Conservation (phyloP, 2,329 filamentous ascomycete genomes). For the Sclerotinia spermophila region DNA sequence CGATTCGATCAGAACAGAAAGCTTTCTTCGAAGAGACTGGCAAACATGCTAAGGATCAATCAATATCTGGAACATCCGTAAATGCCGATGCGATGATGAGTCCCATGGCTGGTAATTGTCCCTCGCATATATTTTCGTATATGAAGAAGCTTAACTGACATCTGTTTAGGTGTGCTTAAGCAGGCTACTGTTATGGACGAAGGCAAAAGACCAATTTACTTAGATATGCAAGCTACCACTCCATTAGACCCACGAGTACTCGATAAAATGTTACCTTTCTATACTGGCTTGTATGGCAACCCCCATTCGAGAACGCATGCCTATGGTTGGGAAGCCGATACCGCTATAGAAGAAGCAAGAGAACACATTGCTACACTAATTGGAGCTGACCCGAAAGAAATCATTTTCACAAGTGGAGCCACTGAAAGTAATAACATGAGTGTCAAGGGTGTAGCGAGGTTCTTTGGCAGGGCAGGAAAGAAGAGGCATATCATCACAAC, state of each 20-base stretch:
- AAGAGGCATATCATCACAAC: slow-evolving; percentile 98
- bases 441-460: slow-evolving; percentile 94
- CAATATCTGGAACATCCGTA: slow-evolving; percentile 30
- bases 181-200: slow-evolving; percentile 91
- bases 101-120: slow-evolving; percentile 62
- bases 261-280: slow-evolving; percentile 94
- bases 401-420: slow-evolving; percentile 96
- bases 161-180: slow-evolving; percentile 67
- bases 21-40: slow-evolving; percentile 60
- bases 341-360: slow-evolving; percentile 84
- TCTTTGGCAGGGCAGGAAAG: slow-evolving; percentile 89
- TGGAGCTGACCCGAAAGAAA: slow-evolving; percentile 93
- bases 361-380: slow-evolving; percentile 81
- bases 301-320: slow-evolving; percentile 96
- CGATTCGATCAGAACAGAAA: slow-evolving; percentile 82
- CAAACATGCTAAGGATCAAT: slow-evolving; percentile 32
- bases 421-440: slow-evolving; percentile 99
- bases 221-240: slow-evolving; percentile 97
- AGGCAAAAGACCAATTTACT: slow-evolving; percentile 89
- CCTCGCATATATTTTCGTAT: slow-evolving; percentile 17
- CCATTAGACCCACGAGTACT: slow-evolving; percentile 91
- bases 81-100: slow-evolving; percentile 63
- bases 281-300: slow-evolving; percentile 91
- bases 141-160: slow-evolving; percentile 26
- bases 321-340: slow-evolving; percentile 98